A percentile compares a stretch with the other conserved stretches of the same genome.
Evolutionary conservation across 2,329 filamentous ascomycete genomes (phyloP).

Genomic region (Volutella citrinella): DNA sequence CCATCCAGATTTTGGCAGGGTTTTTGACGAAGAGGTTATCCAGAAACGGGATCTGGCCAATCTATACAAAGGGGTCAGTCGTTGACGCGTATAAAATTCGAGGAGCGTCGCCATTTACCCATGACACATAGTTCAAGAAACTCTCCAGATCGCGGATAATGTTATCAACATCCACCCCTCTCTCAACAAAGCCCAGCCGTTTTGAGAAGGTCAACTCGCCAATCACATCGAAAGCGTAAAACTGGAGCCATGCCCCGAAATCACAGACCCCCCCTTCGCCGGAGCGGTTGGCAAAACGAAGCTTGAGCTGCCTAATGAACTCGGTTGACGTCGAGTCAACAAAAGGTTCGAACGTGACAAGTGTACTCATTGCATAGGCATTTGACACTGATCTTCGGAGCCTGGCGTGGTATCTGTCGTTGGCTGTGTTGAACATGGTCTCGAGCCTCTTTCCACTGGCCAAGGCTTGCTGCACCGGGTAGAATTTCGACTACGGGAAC

Average conservation of each 20-base stretch:
- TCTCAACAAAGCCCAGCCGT: constrained; percentile 69
- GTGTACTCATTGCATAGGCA: constrained; percentile 38
- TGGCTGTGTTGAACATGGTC: constrained; percentile 35
- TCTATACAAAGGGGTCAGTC: constrained; percentile 32
- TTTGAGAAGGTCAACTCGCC: constrained; percentile 74
- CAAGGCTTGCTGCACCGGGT: constrained; percentile 26
- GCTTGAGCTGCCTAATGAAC: constrained; percentile 13
- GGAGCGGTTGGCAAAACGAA: constrained; percentile 2
- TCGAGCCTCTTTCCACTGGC: constrained; percentile 24
- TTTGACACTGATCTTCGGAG: constrained; percentile 37
- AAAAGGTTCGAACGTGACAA: constrained; percentile 37
- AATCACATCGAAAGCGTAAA: constrained; percentile 78
- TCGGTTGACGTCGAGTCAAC: constrained; percentile 29
- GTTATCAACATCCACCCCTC: constrained; percentile 69
- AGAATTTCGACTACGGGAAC: constrained; percentile 20
- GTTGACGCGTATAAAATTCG: not conserved
- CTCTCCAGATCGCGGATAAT: constrained; percentile 62
- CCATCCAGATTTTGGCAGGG: constrained; percentile 63
- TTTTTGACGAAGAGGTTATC: constrained; percentile 71
- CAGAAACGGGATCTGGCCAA: constrained; percentile 71
- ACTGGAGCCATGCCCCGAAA: constrained; percentile 71
- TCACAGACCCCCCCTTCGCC: constrained; percentile 32
- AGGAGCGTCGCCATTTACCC: constrained; percentile 43
- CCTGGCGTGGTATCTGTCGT: constrained; percentile 38
- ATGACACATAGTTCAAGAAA: constrained; percentile 67